Evolutionary conservation across 805 yeast genomes (phyloP), one percentile per base, ranked within the genome.

Genomic region (Yarrowia keelungensis): DNA sequence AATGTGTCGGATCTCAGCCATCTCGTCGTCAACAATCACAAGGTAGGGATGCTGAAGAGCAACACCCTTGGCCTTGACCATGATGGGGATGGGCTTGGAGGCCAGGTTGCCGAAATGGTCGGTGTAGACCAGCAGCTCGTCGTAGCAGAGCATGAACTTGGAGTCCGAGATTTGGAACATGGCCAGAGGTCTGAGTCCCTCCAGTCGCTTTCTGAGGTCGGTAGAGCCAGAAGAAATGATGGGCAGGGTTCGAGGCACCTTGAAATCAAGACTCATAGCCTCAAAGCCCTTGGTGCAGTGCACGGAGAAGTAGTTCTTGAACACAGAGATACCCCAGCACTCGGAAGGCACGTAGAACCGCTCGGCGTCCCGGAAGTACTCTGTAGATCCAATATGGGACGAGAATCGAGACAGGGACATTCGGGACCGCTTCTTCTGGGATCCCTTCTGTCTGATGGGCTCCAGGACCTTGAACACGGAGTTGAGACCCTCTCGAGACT

Each of bases 221-320:
- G 67, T 26, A 10, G 56, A 19, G 11, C 56, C 58, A 10, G 72
- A 61, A 16, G 73, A 70, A 38, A 81, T 84, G n/a, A 47, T 62
- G 8, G 94, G 93, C 3, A 86, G 81, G 1, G 87, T 82, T 67
- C 87, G 79, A 0, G 88, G 85, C 19, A 79, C 79, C 39, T 86
- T 81, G 51, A 85, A 84, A 69, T 87, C 87, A 65, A 89, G 80
- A 5, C 88, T 84, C 72, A 87, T 80, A 38, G 89, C 82, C 70
- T 89, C 88, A 71, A 89, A 87, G 0, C 93, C 93, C 73, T 85
- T 84, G 16, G 84, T 79, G 0, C 92, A 84, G 73, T 89, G 90
- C 0, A 89, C 84, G 0, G 91, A 86, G 75, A 90, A 83, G 64
- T 90, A 83, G 22, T 86, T 85, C 70, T 87, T 85, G 78, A 91